Evolutionary conservation across 805 yeast genomes (phyloP).

Genomic region (Cyberlindnera lachancei): DNA sequence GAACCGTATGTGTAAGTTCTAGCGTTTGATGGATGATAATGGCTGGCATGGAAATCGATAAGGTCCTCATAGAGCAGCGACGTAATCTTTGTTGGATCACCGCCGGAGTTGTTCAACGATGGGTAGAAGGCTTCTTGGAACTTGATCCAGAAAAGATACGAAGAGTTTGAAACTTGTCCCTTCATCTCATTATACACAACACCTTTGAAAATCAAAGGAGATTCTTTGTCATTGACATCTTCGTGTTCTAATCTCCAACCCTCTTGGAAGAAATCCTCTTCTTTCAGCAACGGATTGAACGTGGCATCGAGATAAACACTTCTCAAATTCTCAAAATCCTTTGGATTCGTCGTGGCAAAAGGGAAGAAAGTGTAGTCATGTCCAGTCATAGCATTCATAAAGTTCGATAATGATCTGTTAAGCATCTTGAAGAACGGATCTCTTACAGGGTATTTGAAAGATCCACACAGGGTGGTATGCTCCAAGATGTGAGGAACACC

Average conservation of each 20-base stretch:
- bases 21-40: slow-evolving; percentile 89
- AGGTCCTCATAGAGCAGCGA: slow-evolving; percentile 67
- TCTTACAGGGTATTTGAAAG: slow-evolving; percentile 82
- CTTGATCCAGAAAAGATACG: slow-evolving; percentile 77
- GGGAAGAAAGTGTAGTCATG: slow-evolving; percentile 95
- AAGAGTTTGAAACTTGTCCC: slow-evolving; percentile 87
- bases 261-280: slow-evolving; percentile 85
- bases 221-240: slow-evolving; percentile 42
- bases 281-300: slow-evolving; percentile 67
- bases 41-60: slow-evolving; percentile 60
- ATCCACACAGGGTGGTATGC: slow-evolving; percentile 94
- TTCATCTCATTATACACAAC: slow-evolving; percentile 98
- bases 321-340: slow-evolving; percentile 77
- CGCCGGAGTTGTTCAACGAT: slow-evolving; percentile 83
- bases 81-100: slow-evolving; percentile 82
- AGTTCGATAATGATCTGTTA: slow-evolving; percentile 86
- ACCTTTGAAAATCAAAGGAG: slow-evolving; percentile 78
- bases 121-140: slow-evolving; percentile 83
- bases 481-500: slow-evolving; percentile 96
- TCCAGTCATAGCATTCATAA: slow-evolving; percentile 99
- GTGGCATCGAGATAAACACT: slow-evolving; percentile 86
- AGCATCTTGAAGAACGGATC: slow-evolving; percentile 98
- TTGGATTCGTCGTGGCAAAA: slow-evolving; percentile 84
- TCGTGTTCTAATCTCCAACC: slow-evolving; percentile 94
- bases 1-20: slow-evolving; percentile 84